Conservation (phyloP, 2,329 filamentous ascomycete genomes). For the Pyrenochaeta sp. region DNA sequence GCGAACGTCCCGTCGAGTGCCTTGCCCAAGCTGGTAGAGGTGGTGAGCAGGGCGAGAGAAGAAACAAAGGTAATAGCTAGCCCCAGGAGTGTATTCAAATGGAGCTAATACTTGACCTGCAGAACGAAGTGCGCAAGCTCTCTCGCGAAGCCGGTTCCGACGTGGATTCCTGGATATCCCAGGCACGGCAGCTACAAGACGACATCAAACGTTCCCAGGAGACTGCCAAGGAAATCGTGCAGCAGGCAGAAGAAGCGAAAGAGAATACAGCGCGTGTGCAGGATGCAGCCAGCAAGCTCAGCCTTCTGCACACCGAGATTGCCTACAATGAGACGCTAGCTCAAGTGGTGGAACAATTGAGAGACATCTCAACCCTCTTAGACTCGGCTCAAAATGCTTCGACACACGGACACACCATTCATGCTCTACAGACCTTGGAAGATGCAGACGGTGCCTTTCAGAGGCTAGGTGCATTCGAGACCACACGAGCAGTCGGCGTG, state of each 20-base stretch:
- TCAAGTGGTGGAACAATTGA: conserved; percentile 59
- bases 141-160: conserved; percentile 80
- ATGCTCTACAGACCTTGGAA: conserved; percentile 58
- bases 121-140: conserved; percentile 76
- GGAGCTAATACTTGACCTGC: conserved; percentile 14
- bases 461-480: conserved; percentile 66
- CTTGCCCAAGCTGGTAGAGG: conserved; percentile 59
- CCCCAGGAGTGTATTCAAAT: not conserved
- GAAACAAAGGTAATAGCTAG: conserved; percentile 57
- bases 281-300: conserved; percentile 63
- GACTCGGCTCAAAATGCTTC: conserved; percentile 56
- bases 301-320: conserved; percentile 65
- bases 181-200: conserved; percentile 82
- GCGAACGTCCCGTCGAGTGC: conserved; percentile 58
- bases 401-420: conserved; percentile 53
- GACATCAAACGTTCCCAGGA: conserved; percentile 83
- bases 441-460: conserved; percentile 63
- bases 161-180: conserved; percentile 84
- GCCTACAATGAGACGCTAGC: conserved; percentile 64
- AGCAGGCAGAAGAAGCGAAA: conserved; percentile 74
- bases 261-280: conserved; percentile 70
- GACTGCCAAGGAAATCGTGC: conserved; percentile 81
- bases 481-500: conserved; percentile 69
- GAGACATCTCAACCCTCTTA: conserved; percentile 58
- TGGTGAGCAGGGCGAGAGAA: conserved; percentile 60